Percentiles rank a stretch among this genome's conserved stretches.
Evolutionary conservation across 306 rosid species (phyloP).

Genomic region (Acmispon strigosus): DNA sequence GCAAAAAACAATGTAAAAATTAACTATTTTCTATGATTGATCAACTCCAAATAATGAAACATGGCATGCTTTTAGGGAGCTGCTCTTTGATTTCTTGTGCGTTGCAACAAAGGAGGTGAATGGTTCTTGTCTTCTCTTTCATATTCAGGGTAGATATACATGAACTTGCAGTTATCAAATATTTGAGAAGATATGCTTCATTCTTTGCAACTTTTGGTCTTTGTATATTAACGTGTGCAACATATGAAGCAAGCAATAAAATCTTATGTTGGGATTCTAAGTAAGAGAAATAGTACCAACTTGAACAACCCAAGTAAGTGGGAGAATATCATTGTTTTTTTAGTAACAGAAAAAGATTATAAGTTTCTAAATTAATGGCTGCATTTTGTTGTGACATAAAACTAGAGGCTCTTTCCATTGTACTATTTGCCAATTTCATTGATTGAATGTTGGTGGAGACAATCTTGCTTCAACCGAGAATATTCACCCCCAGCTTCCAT

Average conservation of each 20-base stretch:
- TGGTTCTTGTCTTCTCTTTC: not conserved
- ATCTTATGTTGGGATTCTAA: conserved; percentile 28
- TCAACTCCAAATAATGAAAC: not conserved
- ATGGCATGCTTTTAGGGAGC: conserved; percentile 12
- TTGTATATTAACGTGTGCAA: not conserved
- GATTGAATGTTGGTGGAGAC: not conserved
- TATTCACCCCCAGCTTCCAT: too few relatives aligned
- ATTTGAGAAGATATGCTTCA: not conserved
- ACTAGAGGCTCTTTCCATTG: not conserved
- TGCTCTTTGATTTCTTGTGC: not conserved
- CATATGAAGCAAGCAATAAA: conserved; percentile 16
- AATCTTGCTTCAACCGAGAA: too few relatives aligned
- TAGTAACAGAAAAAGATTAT: not conserved
- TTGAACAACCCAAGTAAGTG: conserved; percentile 2
- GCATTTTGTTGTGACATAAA: not conserved
- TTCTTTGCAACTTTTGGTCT: not conserved
- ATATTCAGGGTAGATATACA: conserved; percentile 18
- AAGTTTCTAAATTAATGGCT: not conserved
- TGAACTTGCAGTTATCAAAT: not conserved
- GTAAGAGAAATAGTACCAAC: not conserved
- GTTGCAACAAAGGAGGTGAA: not conserved
- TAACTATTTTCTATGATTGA: not conserved
- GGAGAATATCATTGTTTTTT: conserved; percentile 12
- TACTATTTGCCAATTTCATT: not conserved
- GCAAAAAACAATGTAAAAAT: not conserved